Conservation (phyloP, 2,329 filamentous ascomycete species). For the Nemania sp. region DNA sequence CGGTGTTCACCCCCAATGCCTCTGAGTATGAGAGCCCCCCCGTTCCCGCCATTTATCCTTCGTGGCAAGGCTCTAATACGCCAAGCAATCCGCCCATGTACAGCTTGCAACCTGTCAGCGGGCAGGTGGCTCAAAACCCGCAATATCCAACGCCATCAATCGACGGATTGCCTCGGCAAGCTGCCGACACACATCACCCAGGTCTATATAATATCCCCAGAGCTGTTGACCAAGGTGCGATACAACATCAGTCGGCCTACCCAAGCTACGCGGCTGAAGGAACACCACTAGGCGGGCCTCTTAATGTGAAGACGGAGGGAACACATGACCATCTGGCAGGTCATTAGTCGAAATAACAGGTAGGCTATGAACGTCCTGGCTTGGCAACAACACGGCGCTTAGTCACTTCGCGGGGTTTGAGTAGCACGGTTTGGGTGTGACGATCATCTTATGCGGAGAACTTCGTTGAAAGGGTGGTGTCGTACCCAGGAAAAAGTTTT, state of each 20-base stretch:
- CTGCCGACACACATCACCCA: conserved; percentile 46
- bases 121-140: conserved; percentile 39
- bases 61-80: conserved; percentile 60
- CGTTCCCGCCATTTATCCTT: conserved; percentile 55
- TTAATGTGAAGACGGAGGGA: conserved; percentile 34
- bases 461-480: not conserved
- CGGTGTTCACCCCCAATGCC: conserved; percentile 58
- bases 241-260: conserved; percentile 38
- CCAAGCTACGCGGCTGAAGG: conserved; percentile 39
- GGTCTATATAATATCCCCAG: conserved; percentile 47
- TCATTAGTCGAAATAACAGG: conserved; percentile 7
- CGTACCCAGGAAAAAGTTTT: too few species aligned
- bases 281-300: conserved; percentile 29
- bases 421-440: not conserved
- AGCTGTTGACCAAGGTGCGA: conserved; percentile 36
- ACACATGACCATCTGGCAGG: not conserved
- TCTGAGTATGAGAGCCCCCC: conserved; percentile 61
- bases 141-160: conserved; percentile 39
- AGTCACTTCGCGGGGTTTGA: conserved; percentile 8
- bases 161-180: conserved; percentile 48
- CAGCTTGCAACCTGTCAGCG: conserved; percentile 55
- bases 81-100: conserved; percentile 60
- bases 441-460: too few species aligned
- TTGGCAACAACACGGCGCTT: too few species aligned
- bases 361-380: too few species aligned